These are phyloP conservation scores for Fabrea salina DNA, from an alignment of 169 alveolate genomes.

Conservation along the genomic window DNA sequence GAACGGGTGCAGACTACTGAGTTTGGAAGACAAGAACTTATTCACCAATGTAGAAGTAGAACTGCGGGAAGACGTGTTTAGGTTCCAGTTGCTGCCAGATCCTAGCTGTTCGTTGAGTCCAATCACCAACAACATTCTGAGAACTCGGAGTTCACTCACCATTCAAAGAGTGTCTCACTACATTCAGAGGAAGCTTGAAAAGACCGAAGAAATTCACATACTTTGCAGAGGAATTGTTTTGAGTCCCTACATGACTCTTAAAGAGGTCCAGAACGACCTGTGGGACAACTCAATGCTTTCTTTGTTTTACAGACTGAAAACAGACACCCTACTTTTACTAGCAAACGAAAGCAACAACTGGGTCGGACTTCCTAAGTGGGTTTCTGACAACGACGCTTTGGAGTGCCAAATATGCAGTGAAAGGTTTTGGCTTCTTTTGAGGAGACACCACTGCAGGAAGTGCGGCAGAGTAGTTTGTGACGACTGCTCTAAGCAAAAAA, in stretches of 20 bases:
- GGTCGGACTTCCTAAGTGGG: constrained; percentile 29
- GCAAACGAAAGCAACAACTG: neutral
- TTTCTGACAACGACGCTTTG: constrained; percentile 13
- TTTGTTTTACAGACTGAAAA: constrained; percentile 37
- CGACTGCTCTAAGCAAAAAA: neutral
- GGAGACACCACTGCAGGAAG: constrained; percentile 19
- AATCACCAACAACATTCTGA: constrained; percentile 45
- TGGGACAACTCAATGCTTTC: constrained; percentile 41
- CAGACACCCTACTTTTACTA: neutral
- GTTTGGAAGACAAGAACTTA: constrained; percentile 35
- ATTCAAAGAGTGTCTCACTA: constrained; percentile 51
- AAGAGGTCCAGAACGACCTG: constrained; percentile 35
- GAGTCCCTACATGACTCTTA: constrained; percentile 36
- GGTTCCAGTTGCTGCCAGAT: constrained; percentile 53
- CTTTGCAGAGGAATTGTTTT: constrained; percentile 34
- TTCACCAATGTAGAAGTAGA: constrained; percentile 36
- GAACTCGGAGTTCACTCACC: constrained; percentile 54
- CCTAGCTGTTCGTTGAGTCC: constrained; percentile 15
- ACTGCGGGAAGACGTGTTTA: constrained; percentile 50
- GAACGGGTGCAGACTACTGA: constrained; percentile 46
- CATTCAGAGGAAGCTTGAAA: constrained; percentile 33
- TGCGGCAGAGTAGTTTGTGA: constrained; percentile 4
- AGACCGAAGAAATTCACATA: constrained; percentile 34
- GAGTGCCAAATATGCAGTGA: neutral
- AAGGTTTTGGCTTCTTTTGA: neutral